These are phyloP conservation scores for Tulasnella sp. DNA, from an alignment of 768 basidiomycete genomes.

Conservation along the genomic window DNA sequence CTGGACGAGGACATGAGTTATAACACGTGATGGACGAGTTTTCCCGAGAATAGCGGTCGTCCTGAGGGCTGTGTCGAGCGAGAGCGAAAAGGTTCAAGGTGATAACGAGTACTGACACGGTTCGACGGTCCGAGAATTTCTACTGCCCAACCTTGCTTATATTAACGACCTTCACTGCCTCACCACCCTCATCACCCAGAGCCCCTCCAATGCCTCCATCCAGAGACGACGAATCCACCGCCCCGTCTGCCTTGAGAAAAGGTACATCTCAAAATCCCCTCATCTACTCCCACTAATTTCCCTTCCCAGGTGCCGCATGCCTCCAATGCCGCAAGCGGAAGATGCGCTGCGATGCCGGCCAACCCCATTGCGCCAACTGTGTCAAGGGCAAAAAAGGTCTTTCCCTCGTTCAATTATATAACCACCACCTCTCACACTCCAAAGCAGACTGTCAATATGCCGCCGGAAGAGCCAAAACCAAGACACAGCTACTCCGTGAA, in stretches of 20 bases:
- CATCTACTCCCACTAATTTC: background rate
- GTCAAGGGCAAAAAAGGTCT: conserved; percentile 16
- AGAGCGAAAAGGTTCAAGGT: too few relatives aligned
- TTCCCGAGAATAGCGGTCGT: too few relatives aligned
- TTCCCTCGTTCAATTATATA: background rate
- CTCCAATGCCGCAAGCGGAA: conserved; percentile 13
- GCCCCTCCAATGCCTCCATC: background rate
- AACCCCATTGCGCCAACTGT: conserved; percentile 16
- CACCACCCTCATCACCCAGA: background rate
- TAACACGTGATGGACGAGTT: too few relatives aligned
- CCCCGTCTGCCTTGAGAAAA: conserved; percentile 5
- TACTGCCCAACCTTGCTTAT: too few relatives aligned
- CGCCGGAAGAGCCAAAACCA: conserved; percentile 14
- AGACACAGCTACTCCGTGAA: conserved; percentile 14
- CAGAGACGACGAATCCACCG: conserved; percentile 7
- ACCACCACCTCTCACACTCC: background rate
- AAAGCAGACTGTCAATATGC: conserved; percentile 12
- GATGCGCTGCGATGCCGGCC: conserved; percentile 14
- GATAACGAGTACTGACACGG: too few relatives aligned
- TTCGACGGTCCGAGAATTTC: too few relatives aligned
- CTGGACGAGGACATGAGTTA: background rate
- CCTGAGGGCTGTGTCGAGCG: too few relatives aligned
- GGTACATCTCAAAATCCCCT: background rate
- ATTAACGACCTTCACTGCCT: background rate
- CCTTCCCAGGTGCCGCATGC: conserved; percentile 12